Evolutionary conservation across 768 basidiomycete genomes (phyloP).

Genomic region (Termitomyces sp.): DNA sequence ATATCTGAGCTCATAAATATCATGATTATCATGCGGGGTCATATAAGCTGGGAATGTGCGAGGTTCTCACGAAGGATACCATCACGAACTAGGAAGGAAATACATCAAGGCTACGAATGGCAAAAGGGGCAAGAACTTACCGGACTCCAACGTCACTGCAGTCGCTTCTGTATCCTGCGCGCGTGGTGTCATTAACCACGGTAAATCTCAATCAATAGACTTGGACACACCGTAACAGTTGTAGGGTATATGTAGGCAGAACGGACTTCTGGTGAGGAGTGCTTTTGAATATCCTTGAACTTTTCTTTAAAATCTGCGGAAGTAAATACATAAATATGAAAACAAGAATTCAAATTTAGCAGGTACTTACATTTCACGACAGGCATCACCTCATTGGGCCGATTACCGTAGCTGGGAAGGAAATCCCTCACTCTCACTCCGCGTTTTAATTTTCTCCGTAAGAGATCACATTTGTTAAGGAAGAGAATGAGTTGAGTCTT

Average conservation of each 20-base stretch:
- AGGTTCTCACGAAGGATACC: constrained; percentile 59
- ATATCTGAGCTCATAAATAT: neutral
- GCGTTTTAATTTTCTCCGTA: constrained; percentile 60
- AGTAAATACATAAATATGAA: neutral
- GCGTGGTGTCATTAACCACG: neutral
- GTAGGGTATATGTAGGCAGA: constrained; percentile 65
- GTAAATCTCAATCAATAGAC: neutral
- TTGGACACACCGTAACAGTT: constrained; percentile 55
- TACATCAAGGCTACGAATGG: neutral
- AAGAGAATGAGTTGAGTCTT: constrained; percentile 60
- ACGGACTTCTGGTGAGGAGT: constrained; percentile 51
- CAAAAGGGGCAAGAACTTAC: constrained; percentile 20
- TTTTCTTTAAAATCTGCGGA: constrained; percentile 59
- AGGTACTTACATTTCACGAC: constrained; percentile 60
- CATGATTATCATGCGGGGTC: constrained; percentile 6
- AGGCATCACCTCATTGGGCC: constrained; percentile 60
- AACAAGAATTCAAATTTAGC: neutral
- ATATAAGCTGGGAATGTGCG: constrained; percentile 48
- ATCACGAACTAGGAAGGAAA: constrained; percentile 46
- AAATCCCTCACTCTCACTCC: constrained; percentile 53
- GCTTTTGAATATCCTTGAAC: constrained; percentile 62
- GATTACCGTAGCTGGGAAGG: constrained; percentile 64
- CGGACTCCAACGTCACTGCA: constrained; percentile 53
- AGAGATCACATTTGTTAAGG: constrained; percentile 66
- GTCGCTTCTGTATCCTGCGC: constrained; percentile 60